Conservation (phyloP, 2,329 filamentous ascomycete species). For the Sphaerostilbella broomeana region DNA sequence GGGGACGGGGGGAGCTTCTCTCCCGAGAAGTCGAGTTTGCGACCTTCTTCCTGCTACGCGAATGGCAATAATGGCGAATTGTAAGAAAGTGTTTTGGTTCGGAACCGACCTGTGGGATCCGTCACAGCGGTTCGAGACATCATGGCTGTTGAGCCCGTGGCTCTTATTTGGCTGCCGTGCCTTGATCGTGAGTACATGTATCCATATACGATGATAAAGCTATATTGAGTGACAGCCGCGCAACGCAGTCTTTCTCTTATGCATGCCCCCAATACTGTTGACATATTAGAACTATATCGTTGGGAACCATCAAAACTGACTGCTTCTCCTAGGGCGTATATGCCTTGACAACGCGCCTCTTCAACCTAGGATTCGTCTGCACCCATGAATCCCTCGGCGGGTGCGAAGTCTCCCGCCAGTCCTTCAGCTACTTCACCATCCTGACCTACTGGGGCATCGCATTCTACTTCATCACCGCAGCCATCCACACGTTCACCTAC, state of each 20-base stretch:
- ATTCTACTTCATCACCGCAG: conserved; percentile 67
- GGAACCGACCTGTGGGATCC: conserved; percentile 43
- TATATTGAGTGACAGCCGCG: too few species aligned
- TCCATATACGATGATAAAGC: too few species aligned
- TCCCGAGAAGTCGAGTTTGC: too few species aligned
- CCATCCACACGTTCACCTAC: conserved; percentile 65
- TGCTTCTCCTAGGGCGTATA: conserved; percentile 65
- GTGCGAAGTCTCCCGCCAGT: conserved; percentile 40
- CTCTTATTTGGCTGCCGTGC: conserved; percentile 53
- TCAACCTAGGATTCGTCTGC: conserved; percentile 61
- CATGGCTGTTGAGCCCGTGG: conserved; percentile 68
- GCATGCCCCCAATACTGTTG: too few species aligned
- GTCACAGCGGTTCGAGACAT: conserved; percentile 66
- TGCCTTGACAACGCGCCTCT: conserved; percentile 61
- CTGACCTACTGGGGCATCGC: conserved; percentile 76
- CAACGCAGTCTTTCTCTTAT: too few species aligned
- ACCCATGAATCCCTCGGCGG: conserved; percentile 39
- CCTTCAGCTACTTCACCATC: conserved; percentile 78
- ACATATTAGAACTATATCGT: too few species aligned
- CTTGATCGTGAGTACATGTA: conserved; percentile 46
- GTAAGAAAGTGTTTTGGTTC: conserved; percentile 37
- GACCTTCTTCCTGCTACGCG: too few species aligned
- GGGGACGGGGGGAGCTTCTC: too few species aligned
- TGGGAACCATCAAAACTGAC: too few species aligned
- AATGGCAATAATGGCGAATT: too few species aligned